phyloP scores from a whole-genome alignment of 2,329 filamentous ascomycete genomes.

The Hymenoscyphus repandus region DNA sequence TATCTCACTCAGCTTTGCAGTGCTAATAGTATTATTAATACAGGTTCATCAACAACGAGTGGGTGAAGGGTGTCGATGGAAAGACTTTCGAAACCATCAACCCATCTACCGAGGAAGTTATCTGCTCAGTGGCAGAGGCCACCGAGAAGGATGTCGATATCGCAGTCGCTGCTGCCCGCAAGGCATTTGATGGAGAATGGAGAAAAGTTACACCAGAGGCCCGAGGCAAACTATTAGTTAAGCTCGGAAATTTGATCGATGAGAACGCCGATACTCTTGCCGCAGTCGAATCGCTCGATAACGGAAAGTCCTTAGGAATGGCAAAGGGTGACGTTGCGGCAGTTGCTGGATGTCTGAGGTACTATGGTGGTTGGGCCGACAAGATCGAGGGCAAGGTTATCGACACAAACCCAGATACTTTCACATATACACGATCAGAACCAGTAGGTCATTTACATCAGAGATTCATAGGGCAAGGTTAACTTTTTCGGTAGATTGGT shows the following conservation, averaged over 20 bases:
- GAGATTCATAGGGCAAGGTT: too few relatives aligned
- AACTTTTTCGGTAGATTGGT: constrained; percentile 38
- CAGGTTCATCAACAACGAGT: constrained; percentile 83
- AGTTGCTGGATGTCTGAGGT: constrained; percentile 68
- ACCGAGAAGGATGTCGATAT: constrained; percentile 81
- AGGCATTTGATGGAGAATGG: constrained; percentile 76
- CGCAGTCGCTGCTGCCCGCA: constrained; percentile 79
- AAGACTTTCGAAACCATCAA: constrained; percentile 92
- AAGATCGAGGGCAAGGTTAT: constrained; percentile 67
- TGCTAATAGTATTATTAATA: not conserved
- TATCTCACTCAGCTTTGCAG: too few relatives aligned
- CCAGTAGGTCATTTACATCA: constrained; percentile 41
- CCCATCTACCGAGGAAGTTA: constrained; percentile 78
- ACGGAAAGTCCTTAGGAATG: constrained; percentile 76
- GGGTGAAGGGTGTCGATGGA: constrained; percentile 75
- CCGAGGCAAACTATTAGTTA: constrained; percentile 64
- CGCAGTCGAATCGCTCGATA: constrained; percentile 80
- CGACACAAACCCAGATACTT: constrained; percentile 58
- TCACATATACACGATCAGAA: constrained; percentile 65
- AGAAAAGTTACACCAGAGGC: constrained; percentile 60
- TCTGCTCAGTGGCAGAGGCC: constrained; percentile 76
- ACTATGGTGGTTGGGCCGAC: constrained; percentile 73
- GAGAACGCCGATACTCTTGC: constrained; percentile 72
- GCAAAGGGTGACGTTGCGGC: constrained; percentile 69
- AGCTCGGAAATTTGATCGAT: constrained; percentile 76